Base-by-base conservation (phyloP, 352 stramenopile genomes). In the Phytophthora litchii region DNA sequence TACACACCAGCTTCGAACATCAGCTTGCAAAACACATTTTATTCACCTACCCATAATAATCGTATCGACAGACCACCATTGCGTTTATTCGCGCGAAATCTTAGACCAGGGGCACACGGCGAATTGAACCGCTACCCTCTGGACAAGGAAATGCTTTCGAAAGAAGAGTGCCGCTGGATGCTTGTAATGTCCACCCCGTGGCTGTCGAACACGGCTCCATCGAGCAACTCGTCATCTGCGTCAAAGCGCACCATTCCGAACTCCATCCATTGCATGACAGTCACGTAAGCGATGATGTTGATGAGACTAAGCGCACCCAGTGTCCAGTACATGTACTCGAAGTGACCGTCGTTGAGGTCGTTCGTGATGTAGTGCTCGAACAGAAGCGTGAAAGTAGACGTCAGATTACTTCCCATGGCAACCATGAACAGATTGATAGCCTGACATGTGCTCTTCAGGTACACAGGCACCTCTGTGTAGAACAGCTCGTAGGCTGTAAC, bases 241-340 rank as follows among this genome's bases (percentile, higher is more conserved):
- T 94, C 81, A 16, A 89, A 82, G 21, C 79, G 71, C 51, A 80
- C 81, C 82, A 95, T 91, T 54, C 86, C 86, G 54, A 95, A 95
- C 67, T 93, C 78, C 86, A 93, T 95, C 75, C 73, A 87, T 52
- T 90, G 71, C 86, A 95, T 95, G 23, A 94, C 79, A 12, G 76
- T 75, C 23, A 92, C 75, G 65, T 88, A 95, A 40, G 59, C 72
- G 21, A 86, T 35, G 20, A 91, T 80, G 65, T 95, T 95, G 23
- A 95, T 25, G 25, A 89, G 54, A 41, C 83, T 88, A 16, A 93
- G 57, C 16, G 67, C 77, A 8, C 83, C 86, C 9, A 95, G 73
- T 23, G 83, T 88, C 73, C 83, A 95, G 70, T 88, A 95, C 86
- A 95, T 95, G 80, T 94, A 93, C 81, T 95, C 86, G 60, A 95